Base-by-base conservation (phyloP, 495 filamentous ascomycete genomes). In the Xylaria bambusicola region DNA sequence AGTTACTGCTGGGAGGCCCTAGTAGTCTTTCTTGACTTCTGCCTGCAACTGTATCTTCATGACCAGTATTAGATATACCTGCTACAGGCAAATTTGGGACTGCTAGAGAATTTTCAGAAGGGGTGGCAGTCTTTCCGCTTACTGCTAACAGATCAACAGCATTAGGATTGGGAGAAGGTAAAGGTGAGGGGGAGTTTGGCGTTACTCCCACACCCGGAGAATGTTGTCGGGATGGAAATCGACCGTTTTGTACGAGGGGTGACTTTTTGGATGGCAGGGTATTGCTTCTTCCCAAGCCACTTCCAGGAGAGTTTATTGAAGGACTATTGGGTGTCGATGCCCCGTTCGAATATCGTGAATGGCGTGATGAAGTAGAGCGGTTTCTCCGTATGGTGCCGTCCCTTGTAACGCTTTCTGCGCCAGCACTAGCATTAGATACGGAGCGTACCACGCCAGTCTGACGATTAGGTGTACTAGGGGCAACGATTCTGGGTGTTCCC, bases 191-290 rank as follows among this genome's bases (percentile, higher is more conserved):
- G 13, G 68, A 66, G 50, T 51, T 44, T 1, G 65, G 65, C n/a
- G 63, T 61, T 27, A 64, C 66, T 7, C 63, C 63, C 10, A 63
- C 56, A 10, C 44, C 54, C 6, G 68, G 68, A 3, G 68, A 68
- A 51, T 61, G 69, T 44, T 83, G 77, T 48, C 77, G 71, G 56
- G 83, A 82, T 5, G 84, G 74, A 23, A 86, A 81, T 29, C 76
- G 73, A 9, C 76, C 74, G 4, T 82, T 76, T 18, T 81, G 75
- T 23, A 93, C 64, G 12, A 81, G 86, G 17, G 93, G 90, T 1
- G 93, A 92, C 75, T 86, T 90, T 70, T 95, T 94, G 2, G 92
- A 93, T n/a, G 94, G 94, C 17, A 97, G 75, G 8, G 94, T 98
- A 73, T 98, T 98, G 74, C 93, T 97, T 64, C 94, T 82, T 60